phyloP scores from a whole-genome alignment of 305 asterid species.

The Andrographis paniculata region DNA sequence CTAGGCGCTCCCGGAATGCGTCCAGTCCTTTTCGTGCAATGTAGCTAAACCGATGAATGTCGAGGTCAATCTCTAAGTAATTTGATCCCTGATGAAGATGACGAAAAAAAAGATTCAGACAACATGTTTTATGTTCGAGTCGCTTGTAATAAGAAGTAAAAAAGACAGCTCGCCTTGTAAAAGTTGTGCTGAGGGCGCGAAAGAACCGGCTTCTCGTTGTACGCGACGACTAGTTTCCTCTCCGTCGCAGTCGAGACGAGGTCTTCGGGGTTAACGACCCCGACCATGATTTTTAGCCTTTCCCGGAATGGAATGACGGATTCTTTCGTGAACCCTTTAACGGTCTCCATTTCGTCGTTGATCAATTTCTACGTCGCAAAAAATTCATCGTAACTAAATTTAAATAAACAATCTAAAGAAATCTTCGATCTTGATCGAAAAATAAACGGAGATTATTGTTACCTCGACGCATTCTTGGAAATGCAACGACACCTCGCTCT shows the following conservation, averaged over 20 bases:
- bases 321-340: slow-evolving; percentile 88
- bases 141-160: neutral
- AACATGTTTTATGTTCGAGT: neutral
- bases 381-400: neutral
- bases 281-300: slow-evolving; percentile 87
- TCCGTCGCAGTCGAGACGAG: slow-evolving; percentile 81
- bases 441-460: slow-evolving; percentile 6
- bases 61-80: slow-evolving; percentile 91
- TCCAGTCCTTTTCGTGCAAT: slow-evolving; percentile 94
- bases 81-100: slow-evolving; percentile 48
- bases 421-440: neutral
- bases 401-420: neutral
- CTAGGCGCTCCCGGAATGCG: slow-evolving; percentile 81
- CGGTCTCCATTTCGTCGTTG: slow-evolving; percentile 75
- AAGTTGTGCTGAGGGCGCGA: slow-evolving; percentile 96
- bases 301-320: slow-evolving; percentile 76
- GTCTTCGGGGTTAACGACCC: slow-evolving; percentile 76
- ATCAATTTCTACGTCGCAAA: slow-evolving; percentile 47
- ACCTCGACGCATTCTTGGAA: slow-evolving; percentile 83
- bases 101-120: neutral
- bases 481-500: slow-evolving; percentile 63
- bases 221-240: slow-evolving; percentile 71
- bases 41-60: slow-evolving; percentile 96
- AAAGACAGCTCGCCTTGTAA: slow-evolving; percentile 38
- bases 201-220: slow-evolving; percentile 92